Evolutionary conservation across 116 monocot genomes (phyloP).

Genomic region (Iris pallida): DNA sequence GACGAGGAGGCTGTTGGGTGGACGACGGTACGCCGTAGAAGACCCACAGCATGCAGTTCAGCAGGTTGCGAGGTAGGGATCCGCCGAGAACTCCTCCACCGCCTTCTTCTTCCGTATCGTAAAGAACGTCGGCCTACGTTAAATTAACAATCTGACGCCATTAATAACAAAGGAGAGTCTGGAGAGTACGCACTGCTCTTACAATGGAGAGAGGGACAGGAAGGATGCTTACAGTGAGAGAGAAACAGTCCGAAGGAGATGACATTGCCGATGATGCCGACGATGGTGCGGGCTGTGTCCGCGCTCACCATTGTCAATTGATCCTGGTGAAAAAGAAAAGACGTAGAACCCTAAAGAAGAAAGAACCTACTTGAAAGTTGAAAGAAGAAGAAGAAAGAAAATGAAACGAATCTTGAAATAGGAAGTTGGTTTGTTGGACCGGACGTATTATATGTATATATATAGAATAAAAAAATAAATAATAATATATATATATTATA

Average conservation of each 20-base stretch:
- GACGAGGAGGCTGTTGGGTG: conserved; percentile 46
- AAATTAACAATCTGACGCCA: neutral
- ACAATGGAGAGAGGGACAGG: neutral
- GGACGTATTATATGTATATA: too few relatives aligned
- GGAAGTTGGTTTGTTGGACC: too few relatives aligned
- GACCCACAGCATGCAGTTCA: conserved; percentile 81
- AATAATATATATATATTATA: too few relatives aligned
- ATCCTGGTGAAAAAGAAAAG: too few relatives aligned
- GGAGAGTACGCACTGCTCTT: too few relatives aligned
- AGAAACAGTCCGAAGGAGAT: neutral
- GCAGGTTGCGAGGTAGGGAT: conserved; percentile 60
- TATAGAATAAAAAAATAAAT: too few relatives aligned
- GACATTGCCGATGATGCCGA: neutral
- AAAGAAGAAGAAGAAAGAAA: too few relatives aligned
- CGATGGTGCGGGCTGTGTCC: neutral
- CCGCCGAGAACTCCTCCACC: conserved; percentile 63
- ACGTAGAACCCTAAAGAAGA: too few relatives aligned
- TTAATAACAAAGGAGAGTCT: too few relatives aligned
- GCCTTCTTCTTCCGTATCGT: conserved; percentile 47
- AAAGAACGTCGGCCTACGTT: conserved; percentile 47
- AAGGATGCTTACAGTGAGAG: too few relatives aligned
- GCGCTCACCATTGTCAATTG: neutral
- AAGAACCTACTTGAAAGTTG: too few relatives aligned
- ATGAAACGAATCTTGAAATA: too few relatives aligned
- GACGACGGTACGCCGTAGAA: conserved; percentile 68